Evolutionary conservation across 169 alveolate genomes (phyloP), one percentile per base, ranked within the genome.

Genomic region (Theileria annulata): DNA sequence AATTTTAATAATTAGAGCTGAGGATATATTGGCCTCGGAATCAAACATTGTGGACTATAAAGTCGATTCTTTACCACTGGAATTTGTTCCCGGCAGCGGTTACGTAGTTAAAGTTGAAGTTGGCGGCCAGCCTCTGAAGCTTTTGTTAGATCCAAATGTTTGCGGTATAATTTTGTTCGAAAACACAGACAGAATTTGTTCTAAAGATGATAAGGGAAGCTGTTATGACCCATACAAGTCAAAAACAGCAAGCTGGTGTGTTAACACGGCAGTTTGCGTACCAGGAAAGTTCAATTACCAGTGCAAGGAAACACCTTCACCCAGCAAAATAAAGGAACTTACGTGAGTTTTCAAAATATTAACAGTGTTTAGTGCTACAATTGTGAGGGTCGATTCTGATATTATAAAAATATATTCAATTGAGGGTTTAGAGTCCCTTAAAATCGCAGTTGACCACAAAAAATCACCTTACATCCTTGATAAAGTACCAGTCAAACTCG

Each of bases 131-230:
- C 51, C 1, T 3, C 77, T 77, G 2, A 23, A 72, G 9, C 80
- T 90, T 23, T 48, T 77, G 3, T 23, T 90, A 30, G 58, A 63
- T 33, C 72, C 91, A 21, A 64, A 71, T 30, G 42, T 87, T 17
- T 87, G 88, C 42, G 94, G 94, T 19, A 72, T 90, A 21, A 76
- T 85, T 28, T 87, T 90, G 0, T 90, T 84, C 54, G 74, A 80
- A 75, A 70, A 85, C 58, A 78, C 82, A 9, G 63, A 87, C 6
- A 63, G n/a, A n/a, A 85, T 89, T 1, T 90, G 94, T 31, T 27
- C 42, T 42, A 25, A 19, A 17, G 85, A 56, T 19, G 59, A 60
- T 2, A 71, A 37, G 23, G 71, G 59, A 6, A 23, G 15, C 5
- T 90, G 94, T 31, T 90, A 90, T 71, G 85, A 85, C 28, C 92